phyloP scores from a whole-genome alignment of 1,139 yeast genomes.

The Geotrichum bryndzae region DNA sequence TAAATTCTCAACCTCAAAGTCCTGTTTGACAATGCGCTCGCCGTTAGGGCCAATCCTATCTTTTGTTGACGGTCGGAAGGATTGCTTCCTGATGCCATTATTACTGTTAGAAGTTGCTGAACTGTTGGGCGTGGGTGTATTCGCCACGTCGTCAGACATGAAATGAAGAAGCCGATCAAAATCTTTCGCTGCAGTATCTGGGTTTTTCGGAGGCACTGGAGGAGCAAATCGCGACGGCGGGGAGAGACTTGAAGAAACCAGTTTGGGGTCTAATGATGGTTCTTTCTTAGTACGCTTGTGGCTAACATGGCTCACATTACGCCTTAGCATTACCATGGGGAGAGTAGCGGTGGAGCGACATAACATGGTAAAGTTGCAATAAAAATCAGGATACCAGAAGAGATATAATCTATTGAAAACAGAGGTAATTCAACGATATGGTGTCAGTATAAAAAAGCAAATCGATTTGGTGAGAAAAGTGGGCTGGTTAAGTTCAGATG shows the following conservation, averaged over 20 bases:
- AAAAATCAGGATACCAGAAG: background rate
- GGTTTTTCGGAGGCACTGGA: background rate
- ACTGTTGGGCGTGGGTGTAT: background rate
- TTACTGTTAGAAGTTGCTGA: background rate
- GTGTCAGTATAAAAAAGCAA: background rate
- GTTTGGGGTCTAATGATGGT: conserved; percentile 10
- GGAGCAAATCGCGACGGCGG: background rate
- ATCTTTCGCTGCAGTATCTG: conserved; percentile 9
- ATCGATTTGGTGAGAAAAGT: background rate
- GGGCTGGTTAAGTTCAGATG: background rate
- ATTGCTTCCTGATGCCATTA: background rate
- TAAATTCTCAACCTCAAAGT: conserved; percentile 20
- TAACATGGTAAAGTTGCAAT: background rate
- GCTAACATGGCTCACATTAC: background rate
- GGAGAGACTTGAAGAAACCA: conserved; percentile 4
- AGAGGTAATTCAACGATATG: background rate
- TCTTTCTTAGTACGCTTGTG: background rate
- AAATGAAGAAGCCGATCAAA: conserved; percentile 21
- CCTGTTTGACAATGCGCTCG: conserved; percentile 15
- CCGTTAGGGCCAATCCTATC: conserved; percentile 11
- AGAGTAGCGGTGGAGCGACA: background rate
- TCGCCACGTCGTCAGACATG: conserved; percentile 17
- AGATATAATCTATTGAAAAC: background rate
- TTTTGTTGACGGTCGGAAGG: conserved; percentile 8
- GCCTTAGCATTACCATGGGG: background rate